phyloP scores from a whole-genome alignment of 352 stramenopile species.

The Pythium inflatum region DNA sequence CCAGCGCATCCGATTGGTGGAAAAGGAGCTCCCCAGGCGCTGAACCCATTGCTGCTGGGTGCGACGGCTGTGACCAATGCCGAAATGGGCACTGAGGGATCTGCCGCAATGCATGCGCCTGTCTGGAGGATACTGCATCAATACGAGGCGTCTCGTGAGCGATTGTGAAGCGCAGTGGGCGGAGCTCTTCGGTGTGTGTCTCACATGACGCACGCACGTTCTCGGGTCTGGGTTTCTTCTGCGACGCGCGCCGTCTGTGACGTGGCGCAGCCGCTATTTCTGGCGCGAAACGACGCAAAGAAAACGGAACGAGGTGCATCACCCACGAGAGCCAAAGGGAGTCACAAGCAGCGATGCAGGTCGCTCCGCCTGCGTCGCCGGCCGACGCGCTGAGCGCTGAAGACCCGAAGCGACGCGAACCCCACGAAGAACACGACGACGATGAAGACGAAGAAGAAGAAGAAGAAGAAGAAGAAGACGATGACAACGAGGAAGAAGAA shows the following conservation, averaged over 20 bases:
- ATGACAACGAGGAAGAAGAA: slow-evolving; percentile 62
- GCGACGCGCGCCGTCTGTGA: not conserved
- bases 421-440: not conserved
- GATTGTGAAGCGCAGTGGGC: too few species aligned
- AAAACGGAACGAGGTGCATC: too few species aligned
- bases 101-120: too few species aligned
- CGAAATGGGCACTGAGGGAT: too few species aligned
- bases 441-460: slow-evolving; percentile 41
- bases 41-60: slow-evolving; percentile 14
- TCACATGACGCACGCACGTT: not conserved
- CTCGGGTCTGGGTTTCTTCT: not conserved
- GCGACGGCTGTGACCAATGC: too few species aligned
- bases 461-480: slow-evolving; percentile 48
- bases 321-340: not conserved
- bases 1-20: not conserved
- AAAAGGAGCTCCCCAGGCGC: not conserved
- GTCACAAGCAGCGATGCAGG: not conserved
- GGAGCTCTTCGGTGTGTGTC: too few species aligned
- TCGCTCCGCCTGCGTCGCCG: not conserved
- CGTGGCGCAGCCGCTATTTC: not conserved
- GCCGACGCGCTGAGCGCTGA: not conserved
- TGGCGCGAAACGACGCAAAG: not conserved
- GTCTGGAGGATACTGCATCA: too few species aligned
- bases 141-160: too few species aligned
- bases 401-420: not conserved